Conservation (phyloP, 2,329 filamentous ascomycete species). For the Lasiodiplodia sp. region DNA sequence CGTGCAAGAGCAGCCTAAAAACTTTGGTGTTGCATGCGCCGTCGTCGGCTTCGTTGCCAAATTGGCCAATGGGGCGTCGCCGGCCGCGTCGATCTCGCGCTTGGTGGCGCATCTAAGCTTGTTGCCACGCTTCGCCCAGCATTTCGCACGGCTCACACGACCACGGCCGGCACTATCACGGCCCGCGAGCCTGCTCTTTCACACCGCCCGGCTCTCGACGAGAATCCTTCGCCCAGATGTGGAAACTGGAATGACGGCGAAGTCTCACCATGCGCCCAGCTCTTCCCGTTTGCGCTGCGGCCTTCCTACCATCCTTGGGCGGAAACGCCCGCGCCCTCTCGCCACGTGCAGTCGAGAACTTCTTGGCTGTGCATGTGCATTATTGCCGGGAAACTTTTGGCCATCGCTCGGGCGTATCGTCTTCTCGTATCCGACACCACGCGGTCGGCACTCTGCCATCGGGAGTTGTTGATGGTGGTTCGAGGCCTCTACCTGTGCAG, state of each 20-base stretch:
- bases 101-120: constrained; percentile 20
- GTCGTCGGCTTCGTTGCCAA: not conserved
- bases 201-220: constrained; percentile 16
- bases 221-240: not conserved
- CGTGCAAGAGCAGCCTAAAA: not conserved
- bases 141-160: constrained; percentile 10
- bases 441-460: not conserved
- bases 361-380: too few species aligned
- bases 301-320: not conserved
- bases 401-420: constrained; percentile 5
- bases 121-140: constrained; percentile 13
- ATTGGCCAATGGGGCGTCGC: constrained; percentile 8
- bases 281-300: not conserved
- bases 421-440: not conserved
- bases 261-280: constrained; percentile 6
- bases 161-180: constrained; percentile 5
- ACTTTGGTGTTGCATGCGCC: constrained; percentile 10
- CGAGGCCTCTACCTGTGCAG: not conserved
- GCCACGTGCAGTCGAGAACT: not conserved
- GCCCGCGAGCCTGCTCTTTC: not conserved
- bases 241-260: not conserved
- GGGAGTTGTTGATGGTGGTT: not conserved
- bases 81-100: constrained; percentile 17
- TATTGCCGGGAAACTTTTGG: not conserved
- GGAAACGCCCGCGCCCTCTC: not conserved